These are phyloP conservation scores for Rhododendron williamsianum DNA, from an alignment of 148 eudicot species.

Conservation along the genomic window DNA sequence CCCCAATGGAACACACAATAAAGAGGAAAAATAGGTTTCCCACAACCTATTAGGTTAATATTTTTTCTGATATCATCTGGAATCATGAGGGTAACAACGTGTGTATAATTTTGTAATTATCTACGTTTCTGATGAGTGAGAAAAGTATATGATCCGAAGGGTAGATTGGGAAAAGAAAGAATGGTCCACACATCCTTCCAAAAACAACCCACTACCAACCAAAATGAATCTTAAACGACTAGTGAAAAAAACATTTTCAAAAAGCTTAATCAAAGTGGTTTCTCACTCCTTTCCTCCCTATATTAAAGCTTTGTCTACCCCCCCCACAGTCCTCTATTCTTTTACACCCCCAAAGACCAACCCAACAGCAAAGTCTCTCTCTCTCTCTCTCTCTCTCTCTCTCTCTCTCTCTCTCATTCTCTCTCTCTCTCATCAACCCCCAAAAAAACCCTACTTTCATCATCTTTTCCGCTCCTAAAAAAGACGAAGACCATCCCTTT, in stretches of 20 bases:
- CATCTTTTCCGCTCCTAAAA: conserved; percentile 12
- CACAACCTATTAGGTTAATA: background rate
- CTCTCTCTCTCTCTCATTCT: conserved; percentile 7
- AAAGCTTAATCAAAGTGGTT: background rate
- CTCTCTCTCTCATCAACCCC: conserved; percentile 6
- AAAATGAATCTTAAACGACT: background rate
- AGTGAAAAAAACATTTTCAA: background rate
- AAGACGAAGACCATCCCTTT: conserved; percentile 16
- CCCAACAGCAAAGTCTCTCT: conserved; percentile 4
- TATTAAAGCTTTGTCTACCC: conserved; percentile 17
- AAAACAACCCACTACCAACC: conserved; percentile 1
- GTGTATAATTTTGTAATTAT: background rate
- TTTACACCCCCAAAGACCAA: conserved; percentile 22
- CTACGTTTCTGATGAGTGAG: background rate
- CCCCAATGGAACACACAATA: background rate
- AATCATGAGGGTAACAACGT: background rate
- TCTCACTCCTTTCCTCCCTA: conserved; percentile 8
- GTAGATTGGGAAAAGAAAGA: conserved; percentile 11
- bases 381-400: conserved; percentile 11
- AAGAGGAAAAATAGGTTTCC: background rate
- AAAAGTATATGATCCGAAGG: conserved; percentile 4
- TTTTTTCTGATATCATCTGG: background rate
- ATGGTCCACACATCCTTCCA: background rate
- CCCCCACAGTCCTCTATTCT: conserved; percentile 11
- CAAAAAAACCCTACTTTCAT: conserved; percentile 29